Base-by-base conservation (phyloP, 495 filamentous ascomycete species). In the Thermochaetoides thermophila region DNA sequence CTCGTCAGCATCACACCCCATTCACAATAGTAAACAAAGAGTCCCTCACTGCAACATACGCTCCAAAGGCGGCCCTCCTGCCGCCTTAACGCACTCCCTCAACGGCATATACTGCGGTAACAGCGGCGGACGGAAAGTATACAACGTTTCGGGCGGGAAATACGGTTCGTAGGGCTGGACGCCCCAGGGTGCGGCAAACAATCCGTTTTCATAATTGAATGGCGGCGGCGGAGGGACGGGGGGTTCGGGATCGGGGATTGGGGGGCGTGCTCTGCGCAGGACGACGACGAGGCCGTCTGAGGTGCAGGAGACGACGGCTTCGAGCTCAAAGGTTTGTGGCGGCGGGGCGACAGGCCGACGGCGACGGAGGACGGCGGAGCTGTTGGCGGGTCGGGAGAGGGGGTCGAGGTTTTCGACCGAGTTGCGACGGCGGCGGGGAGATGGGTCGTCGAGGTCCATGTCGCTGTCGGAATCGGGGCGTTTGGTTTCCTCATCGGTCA, bases 221-320 rank as follows among this genome's bases (percentile, higher is more conserved):
- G 62, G 52, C 26, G 53, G 53, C n/a, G n/a, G n/a, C 13, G 59
- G 49, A 18, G 63, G 53, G 14, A 61, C 63, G 9, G 60, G 52
- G 22, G 59, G 53, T 27, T 67, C 60, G 21, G 60, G 59, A 18
- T 61, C 58, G 11, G 80, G 78, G 25, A 84, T 73, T 3, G 73
- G 63, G 12, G 83, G 76, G 17, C 79, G 65, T 17, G 84, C 82
- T 30, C 70, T 73, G 25, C 84, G 78, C 8, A 92, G 62, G 18
- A 87, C 76, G 12, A 91, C 83, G 7, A 91, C 84, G 9, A 92
- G 60, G 8, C 84, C 84, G 50, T 91, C 84, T 1, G 84, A 91
- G 2, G 84, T 85, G 50, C 84, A 92, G 5, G 84, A 91, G 23
- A 91, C 75, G 13, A 92, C 84, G 9, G 84, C 83, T 55, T 92